Evolutionary conservation across 108 stramenopile genomes (phyloP), one percentile per base, ranked within the genome.

Genomic region (Pseudonitzschia delicatissima): DNA sequence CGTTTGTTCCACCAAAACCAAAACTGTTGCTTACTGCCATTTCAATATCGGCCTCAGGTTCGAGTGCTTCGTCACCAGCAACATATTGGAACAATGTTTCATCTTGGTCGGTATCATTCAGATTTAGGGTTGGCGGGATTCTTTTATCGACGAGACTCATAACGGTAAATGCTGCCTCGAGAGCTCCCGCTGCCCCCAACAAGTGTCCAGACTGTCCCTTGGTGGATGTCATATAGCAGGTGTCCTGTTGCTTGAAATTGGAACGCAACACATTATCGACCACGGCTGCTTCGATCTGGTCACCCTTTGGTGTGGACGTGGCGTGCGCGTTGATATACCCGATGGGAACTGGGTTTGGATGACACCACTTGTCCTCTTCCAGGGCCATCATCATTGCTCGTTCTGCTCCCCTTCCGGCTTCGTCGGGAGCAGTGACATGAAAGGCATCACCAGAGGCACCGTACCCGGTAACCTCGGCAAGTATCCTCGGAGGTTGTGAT

Each of bases 1-100:
- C 92, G 81, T 99, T 99, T 5, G 94, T 94, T n/a, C 98, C 98
- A 28, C 97, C 97, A 71, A 99, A 99, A 28, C 98, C 98, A 83
- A 98, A 98, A 47, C 93, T 95, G 49, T 97, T 99, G 68, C 77
- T 92, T 67, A 98, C 81, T 20, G 87, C 87, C 9, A 66, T 34
- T 49, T 77, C 15, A 17, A 89, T 33, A 11, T 77, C 72, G 15
- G 37, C 11, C 34, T 36, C 18, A 35, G 42, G 42, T 11, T n/a
- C 12, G 3, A 47, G 13, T 28, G 28, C 32, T 34, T 34, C 23
- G 8, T 28, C 31, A 21, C 59, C 76, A 21, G 12, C 21, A 7
- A 71, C 82, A 63, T 82, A 65, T 29, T 77, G 68, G 70, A 87
- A 81, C 11, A 48, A 17, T 15, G 53, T 61, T 48, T 18, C 25